These are phyloP conservation scores for Sporothrix pseudoabietina DNA, from an alignment of 2,329 filamentous ascomycete species.

Conservation along the genomic window DNA sequence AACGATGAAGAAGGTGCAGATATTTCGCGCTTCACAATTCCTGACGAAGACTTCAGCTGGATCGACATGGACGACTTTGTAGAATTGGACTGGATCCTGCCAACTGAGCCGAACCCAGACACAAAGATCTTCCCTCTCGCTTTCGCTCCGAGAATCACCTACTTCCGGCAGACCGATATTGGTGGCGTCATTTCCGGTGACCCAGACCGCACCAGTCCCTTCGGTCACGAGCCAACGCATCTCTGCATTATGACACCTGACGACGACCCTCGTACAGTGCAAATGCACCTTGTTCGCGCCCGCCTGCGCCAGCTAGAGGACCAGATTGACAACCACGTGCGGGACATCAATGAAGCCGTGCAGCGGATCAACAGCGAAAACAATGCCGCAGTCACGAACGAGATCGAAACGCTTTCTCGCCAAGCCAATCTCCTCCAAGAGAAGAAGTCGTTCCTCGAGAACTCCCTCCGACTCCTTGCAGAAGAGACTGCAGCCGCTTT, in stretches of 20 bases:
- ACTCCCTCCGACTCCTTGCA: conserved; percentile 57
- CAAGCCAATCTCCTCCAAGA: conserved; percentile 60
- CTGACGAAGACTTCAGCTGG: conserved; percentile 93
- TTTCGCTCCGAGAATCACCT: conserved; percentile 92
- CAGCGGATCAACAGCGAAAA: conserved; percentile 58
- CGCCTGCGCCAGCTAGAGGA: conserved; percentile 76
- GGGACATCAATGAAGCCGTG: conserved; percentile 74
- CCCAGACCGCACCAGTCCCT: conserved; percentile 79
- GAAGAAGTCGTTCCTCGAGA: conserved; percentile 61
- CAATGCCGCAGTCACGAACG: conserved; percentile 51
- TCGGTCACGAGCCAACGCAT: conserved; percentile 91
- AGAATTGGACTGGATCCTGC: conserved; percentile 93
- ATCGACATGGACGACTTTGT: conserved; percentile 99
- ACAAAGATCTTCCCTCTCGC: conserved; percentile 93
- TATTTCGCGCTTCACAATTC: conserved; percentile 89
- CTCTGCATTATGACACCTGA: conserved; percentile 92
- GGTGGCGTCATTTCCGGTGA: conserved; percentile 77
- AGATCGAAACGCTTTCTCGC: conserved; percentile 62
- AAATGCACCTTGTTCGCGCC: conserved; percentile 79
- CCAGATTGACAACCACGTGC: conserved; percentile 75
- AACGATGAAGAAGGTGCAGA: conserved; percentile 63
- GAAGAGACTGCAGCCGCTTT: conserved; percentile 42
- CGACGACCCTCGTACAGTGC: conserved; percentile 85
- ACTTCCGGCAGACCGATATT: conserved; percentile 96
- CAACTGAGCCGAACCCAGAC: conserved; percentile 84